Evolutionary conservation across 2,329 filamentous ascomycete genomes (phyloP), one percentile per base, ranked within the genome.

Genomic region (Plectosphaerella sp.): DNA sequence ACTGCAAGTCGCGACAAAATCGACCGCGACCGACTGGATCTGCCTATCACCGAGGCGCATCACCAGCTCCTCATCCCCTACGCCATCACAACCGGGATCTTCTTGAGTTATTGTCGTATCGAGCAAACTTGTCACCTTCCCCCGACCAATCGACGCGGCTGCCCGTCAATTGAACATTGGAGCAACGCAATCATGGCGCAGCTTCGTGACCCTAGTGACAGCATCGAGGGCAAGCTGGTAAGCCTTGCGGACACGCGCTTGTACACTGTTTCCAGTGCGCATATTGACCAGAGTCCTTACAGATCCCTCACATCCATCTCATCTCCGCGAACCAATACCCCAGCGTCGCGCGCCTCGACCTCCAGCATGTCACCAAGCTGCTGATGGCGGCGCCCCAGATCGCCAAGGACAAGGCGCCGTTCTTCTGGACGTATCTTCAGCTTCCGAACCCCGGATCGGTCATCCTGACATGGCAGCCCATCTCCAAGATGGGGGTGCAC

Each of bases 361-460:
- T 89, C 28, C 82, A 88, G 53, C 88, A 92, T 58, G 89, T 93
- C 24, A 87, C 91, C 55, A 86, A 89, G 63, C 93, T 90, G 79
- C 82, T 97, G 55, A 78, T 92, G 64, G 83, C 86, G 62, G 92
- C 91, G 39, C 90, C 92, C 9, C 87, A 89, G 64, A 88, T 96
- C 56, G 88, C 92, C 60, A 89, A 90, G 68, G 88, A 95, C 64
- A 78, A 86, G 58, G 87, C 91, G 47, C 84, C 93, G 3, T 92
- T 99, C 79, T 89, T 87, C 71, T 99, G 93, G 93, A 92, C 88
- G 45, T 96, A 93, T 68, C 82, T 97, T 52, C 85, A 94, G 61
- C 82, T 84, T 50, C 93, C 93, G 11, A 79, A 79, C 49, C 90
- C 96, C 69, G 91, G 91, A 52, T 87, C 86, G 9, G 81, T 96